Evolutionary conservation across 2,329 filamentous ascomycete species (phyloP), one percentile per base, ranked within the genome.

Genomic region (Colletotrichum lupini): DNA sequence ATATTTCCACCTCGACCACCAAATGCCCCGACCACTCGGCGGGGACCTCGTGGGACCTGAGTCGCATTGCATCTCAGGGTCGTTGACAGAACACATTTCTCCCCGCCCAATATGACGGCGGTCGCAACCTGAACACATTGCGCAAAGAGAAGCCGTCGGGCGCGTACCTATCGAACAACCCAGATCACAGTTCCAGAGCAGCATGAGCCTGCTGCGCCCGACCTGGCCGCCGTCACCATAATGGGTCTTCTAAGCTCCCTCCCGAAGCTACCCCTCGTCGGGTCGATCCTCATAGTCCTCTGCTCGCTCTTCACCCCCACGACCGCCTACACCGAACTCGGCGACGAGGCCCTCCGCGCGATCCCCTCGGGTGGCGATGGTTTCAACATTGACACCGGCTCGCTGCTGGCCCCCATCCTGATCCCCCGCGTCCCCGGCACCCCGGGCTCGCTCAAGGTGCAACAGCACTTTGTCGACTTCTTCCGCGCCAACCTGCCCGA

Each of bases 361-460:
- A 89, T 99, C 19, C 94, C 95, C 14, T 89, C 88, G n/a, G 92
- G 92, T 1, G 92, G 90, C 73, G 83, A 87, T 70, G 93, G 95
- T 82, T 96, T 98, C 81, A 90, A 98, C 83, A 94, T 97, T 77
- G 83, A 92, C 73, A 88, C 86, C 42, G 95, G 95, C 76, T 85
- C 89, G 4, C 88, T 99, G 22, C 90, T 99, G 37, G 89, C 96
- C 4, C 97, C 96, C 1, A 95, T 99, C 78, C 87, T 99, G 67
- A 91, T 93, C 63, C 92, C 97, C 1, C 93, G 97, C 74, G 95
- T 99, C 0, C 94, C 97, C 7, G 97, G 95, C 19, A 97, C 95
- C 1, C 87, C 92, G 1, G 95, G 95, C 32, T 94, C 93, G 16
- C 81, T 84, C 19, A 88, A 88, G 65, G 94, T 94, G 3, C 93